Base-by-base conservation (phyloP, 139 green algal genomes). In the Tetradesmus lagerheimii region DNA sequence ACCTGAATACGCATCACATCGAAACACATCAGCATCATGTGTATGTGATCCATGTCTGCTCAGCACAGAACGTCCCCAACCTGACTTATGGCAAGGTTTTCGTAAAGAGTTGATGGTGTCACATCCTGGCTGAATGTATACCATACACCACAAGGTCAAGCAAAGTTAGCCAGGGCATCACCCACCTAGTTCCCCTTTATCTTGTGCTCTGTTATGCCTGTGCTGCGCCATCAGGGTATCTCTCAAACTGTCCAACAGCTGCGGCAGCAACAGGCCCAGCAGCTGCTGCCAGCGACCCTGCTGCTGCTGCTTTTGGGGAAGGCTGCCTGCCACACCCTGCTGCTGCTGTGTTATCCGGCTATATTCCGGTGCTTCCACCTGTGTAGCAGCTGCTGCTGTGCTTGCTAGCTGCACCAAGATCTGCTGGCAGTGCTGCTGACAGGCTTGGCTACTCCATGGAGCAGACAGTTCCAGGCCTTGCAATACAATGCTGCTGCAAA, bases 201-300 rank as follows among this genome's bases (percentile, higher is more conserved):
- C 86, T 37, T 90, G 75, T 15, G 41, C 47, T 41, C 43, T 66
- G 8, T 16, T 50, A 11, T 90, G 74, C 20, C 86, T 81, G 47
- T 90, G 86, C 35, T 83, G 86, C 12, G 75, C 86, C 18, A 90
- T 39, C 45, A 90, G 47, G 25, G 86, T 81, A 25, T 88, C 62
- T 43, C 83, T 38, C 38, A 88, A 20, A 12, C 37, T 15, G 18
- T 85, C 78, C 78, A 47, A 43, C 78, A 84, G 78, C 78, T 50
- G 39, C 78, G 78, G 78, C 78, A 84, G 78, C 39, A 84, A 25
- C 39, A 39, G 50, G 20, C n/a, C 14, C 78, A 62, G 39, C 78
- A 84, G 71, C 31, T 79, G 71, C 71, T 15, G 71, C 71, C 31
- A 37, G 71, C 31, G 20, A 23, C 57, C 71, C 71, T 79, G 71